These are phyloP conservation scores for Mallotus japonicus DNA, from an alignment of 441 rosid genomes.

Conservation along the genomic window DNA sequence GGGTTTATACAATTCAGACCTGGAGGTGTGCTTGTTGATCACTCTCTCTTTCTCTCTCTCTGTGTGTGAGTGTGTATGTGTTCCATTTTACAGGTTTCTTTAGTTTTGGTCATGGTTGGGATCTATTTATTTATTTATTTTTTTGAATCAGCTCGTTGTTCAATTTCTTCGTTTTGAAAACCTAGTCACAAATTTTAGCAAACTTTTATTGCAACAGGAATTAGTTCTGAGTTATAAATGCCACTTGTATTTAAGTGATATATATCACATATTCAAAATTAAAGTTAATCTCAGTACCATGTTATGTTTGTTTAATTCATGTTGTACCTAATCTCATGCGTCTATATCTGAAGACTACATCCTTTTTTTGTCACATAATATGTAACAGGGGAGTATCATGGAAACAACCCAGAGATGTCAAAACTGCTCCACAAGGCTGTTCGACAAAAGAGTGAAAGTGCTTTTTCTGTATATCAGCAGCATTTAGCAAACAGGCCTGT, in stretches of 20 bases:
- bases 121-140: no score
- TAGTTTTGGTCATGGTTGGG: background rate
- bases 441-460: conserved; percentile 96
- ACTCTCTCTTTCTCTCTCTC: background rate
- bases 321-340: background rate
- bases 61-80: background rate
- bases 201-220: conserved; percentile 11
- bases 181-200: background rate
- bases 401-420: conserved; percentile 99
- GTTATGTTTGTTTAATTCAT: conserved; percentile 1
- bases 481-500: conserved; percentile 96
- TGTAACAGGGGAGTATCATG: conserved; percentile 87
- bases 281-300: background rate
- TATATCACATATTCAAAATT: no score
- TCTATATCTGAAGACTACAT: conserved; percentile 4
- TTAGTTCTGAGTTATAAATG: conserved; percentile 1
- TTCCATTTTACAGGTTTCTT: background rate
- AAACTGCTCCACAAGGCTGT: conserved; percentile 97
- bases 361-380: background rate
- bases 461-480: conserved; percentile 91
- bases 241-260: background rate
- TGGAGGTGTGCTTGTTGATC: conserved; percentile 59
- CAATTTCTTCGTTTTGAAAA: background rate
- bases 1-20: conserved; percentile 95
- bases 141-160: background rate